Percentiles rank a stretch among this genome's conserved stretches.
phyloP scores from a whole-genome alignment of 2,329 filamentous ascomycete species.

The Aspergillus ibericus region DNA sequence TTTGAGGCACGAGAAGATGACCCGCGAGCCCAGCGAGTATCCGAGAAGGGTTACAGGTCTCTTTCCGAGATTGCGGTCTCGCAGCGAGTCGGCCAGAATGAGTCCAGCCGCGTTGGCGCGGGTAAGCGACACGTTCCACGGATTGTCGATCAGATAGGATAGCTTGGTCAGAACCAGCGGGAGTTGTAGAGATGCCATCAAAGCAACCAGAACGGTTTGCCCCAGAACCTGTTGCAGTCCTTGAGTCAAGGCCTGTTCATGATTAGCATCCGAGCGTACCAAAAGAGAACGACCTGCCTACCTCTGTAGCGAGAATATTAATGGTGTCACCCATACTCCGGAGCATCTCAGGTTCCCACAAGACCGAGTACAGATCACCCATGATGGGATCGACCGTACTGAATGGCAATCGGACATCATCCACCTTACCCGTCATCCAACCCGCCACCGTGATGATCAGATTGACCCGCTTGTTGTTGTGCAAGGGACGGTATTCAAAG shows the following conservation, averaged over 20 bases:
- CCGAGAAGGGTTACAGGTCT: constrained; percentile 90
- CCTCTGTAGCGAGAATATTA: constrained; percentile 96
- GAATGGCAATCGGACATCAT: constrained; percentile 92
- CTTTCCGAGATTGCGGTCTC: constrained; percentile 86
- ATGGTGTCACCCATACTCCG: constrained; percentile 98
- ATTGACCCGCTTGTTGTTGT: constrained; percentile 98
- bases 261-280: constrained; percentile 24
- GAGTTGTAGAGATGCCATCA: constrained; percentile 93
- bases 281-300: constrained; percentile 42
- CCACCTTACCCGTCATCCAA: constrained; percentile 98
- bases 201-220: constrained; percentile 78
- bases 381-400: constrained; percentile 97
- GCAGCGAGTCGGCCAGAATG: constrained; percentile 89
- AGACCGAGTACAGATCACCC: constrained; percentile 95
- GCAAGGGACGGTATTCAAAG: constrained; percentile 92
- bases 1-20: constrained; percentile 87
- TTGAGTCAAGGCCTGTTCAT: constrained; percentile 78
- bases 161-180: constrained; percentile 91
- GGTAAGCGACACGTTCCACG: constrained; percentile 94
- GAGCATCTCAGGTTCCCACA: constrained; percentile 98
- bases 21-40: constrained; percentile 86
- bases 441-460: constrained; percentile 92
- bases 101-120: constrained; percentile 84
- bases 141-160: constrained; percentile 95
- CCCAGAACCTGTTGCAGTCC: constrained; percentile 93